Conservation (phyloP, 345 rosid species). For the Noccaea bulbosa region DNA sequence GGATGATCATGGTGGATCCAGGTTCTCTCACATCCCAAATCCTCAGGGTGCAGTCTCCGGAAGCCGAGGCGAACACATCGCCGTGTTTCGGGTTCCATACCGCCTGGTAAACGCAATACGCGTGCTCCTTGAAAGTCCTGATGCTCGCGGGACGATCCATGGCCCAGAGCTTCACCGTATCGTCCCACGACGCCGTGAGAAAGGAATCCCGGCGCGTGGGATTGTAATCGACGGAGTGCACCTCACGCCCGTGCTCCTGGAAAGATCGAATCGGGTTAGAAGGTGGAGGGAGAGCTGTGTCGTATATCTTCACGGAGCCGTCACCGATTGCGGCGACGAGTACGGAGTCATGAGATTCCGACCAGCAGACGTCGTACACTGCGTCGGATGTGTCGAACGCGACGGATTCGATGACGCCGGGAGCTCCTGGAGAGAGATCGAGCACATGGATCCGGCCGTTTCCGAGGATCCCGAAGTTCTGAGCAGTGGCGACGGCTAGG, state of each 20-base stretch:
- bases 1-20: slow-evolving; percentile 88
- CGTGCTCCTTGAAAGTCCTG: slow-evolving; percentile 88
- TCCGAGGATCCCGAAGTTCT: slow-evolving; percentile 93
- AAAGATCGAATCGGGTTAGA: slow-evolving; percentile 79
- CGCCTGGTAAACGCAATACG: slow-evolving; percentile 83
- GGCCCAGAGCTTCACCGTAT: slow-evolving; percentile 88
- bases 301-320: slow-evolving; percentile 88
- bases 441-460: slow-evolving; percentile 91
- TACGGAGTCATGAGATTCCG: slow-evolving; percentile 93
- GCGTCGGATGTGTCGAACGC: slow-evolving; percentile 89
- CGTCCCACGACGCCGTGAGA: slow-evolving; percentile 90
- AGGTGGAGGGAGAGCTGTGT: slow-evolving; percentile 70
- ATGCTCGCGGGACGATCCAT: slow-evolving; percentile 82
- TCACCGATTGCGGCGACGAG: slow-evolving; percentile 80
- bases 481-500: slow-evolving; percentile 88
- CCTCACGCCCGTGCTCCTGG: slow-evolving; percentile 94
- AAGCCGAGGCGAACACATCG: slow-evolving; percentile 89
- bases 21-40: slow-evolving; percentile 95
- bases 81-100: slow-evolving; percentile 90
- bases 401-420: slow-evolving; percentile 56
- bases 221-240: slow-evolving; percentile 77
- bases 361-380: slow-evolving; percentile 87
- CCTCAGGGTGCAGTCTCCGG: slow-evolving; percentile 82
- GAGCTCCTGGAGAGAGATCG: slow-evolving; percentile 65
- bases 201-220: slow-evolving; percentile 96